Evolutionary conservation across 306 rosid species (phyloP).

Genomic region (Trifolium fragiferum): DNA sequence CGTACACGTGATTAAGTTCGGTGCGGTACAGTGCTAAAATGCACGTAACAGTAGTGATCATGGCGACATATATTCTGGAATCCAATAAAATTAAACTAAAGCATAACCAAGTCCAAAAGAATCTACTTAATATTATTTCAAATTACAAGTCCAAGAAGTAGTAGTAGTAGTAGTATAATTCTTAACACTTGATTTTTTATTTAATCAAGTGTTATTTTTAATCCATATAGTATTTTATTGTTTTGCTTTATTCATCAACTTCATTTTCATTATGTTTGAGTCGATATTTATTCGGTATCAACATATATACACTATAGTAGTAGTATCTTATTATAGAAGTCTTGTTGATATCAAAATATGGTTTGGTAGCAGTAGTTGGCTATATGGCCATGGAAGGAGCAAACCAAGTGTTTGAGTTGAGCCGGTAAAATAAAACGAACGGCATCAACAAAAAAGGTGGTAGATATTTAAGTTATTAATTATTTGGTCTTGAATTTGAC

Average conservation of each 20-base stretch:
- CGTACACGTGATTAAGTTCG: not conserved
- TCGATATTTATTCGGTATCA: not conserved
- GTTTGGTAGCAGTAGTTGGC: too few relatives aligned
- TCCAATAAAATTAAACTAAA: constrained; percentile 31
- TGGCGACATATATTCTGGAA: constrained; percentile 45
- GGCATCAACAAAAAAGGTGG: too few relatives aligned
- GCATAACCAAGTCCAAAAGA: not conserved
- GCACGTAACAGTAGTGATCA: constrained; percentile 27
- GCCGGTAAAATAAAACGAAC: too few relatives aligned
- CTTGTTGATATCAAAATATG: too few relatives aligned
- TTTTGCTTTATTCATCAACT: not conserved
- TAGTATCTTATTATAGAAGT: too few relatives aligned
- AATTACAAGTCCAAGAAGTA: not conserved
- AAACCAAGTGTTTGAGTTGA: too few relatives aligned
- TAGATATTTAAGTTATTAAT: too few relatives aligned
- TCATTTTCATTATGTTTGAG: not conserved
- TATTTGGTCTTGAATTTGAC: too few relatives aligned
- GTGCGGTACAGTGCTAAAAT: constrained; percentile 45
- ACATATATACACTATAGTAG: too few relatives aligned
- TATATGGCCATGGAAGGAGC: too few relatives aligned
- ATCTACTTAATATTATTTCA: not conserved
- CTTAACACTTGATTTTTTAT: not conserved
- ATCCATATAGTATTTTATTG: not conserved
- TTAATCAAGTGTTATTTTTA: not conserved
- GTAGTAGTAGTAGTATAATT: not conserved